Conservation (phyloP, 2,329 filamentous ascomycete genomes). For the Sporothrix mexicana region DNA sequence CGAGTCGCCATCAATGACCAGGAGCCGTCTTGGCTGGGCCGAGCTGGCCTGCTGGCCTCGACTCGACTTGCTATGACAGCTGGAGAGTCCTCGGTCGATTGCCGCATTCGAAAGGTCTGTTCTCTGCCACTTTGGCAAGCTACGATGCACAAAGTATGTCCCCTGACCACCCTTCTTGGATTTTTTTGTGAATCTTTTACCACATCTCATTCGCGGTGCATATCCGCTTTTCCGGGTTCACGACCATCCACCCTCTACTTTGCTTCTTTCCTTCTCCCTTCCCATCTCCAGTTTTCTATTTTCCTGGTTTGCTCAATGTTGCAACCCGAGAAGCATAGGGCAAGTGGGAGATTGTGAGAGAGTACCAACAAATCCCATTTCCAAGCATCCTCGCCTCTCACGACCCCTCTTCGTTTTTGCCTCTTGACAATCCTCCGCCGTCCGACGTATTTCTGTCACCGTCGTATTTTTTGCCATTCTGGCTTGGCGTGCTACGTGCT, state of each 20-base stretch:
- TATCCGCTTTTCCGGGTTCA: slow-evolving; percentile 13
- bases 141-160: background rate
- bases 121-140: background rate
- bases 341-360: background rate
- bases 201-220: background rate
- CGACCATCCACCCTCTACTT: background rate
- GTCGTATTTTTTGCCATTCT: slow-evolving; percentile 22
- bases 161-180: background rate
- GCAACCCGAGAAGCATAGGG: slow-evolving; percentile 21
- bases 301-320: slow-evolving; percentile 23
- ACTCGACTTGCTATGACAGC: background rate
- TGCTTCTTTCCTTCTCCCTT: background rate
- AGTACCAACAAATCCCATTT: background rate
- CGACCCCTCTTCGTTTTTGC: background rate
- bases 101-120: slow-evolving; percentile 19
- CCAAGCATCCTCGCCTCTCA: background rate
- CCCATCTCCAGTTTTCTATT: slow-evolving; percentile 4
- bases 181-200: background rate
- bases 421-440: background rate
- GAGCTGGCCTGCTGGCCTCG: background rate
- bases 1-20: background rate
- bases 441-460: slow-evolving; percentile 3
- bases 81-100: slow-evolving; percentile 11
- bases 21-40: slow-evolving; percentile 1
- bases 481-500: background rate